A percentile compares a stretch with the other conserved stretches of the same genome.
Evolutionary conservation across 139 green algal species (phyloP).

Genomic region (Eudorina sp.): DNA sequence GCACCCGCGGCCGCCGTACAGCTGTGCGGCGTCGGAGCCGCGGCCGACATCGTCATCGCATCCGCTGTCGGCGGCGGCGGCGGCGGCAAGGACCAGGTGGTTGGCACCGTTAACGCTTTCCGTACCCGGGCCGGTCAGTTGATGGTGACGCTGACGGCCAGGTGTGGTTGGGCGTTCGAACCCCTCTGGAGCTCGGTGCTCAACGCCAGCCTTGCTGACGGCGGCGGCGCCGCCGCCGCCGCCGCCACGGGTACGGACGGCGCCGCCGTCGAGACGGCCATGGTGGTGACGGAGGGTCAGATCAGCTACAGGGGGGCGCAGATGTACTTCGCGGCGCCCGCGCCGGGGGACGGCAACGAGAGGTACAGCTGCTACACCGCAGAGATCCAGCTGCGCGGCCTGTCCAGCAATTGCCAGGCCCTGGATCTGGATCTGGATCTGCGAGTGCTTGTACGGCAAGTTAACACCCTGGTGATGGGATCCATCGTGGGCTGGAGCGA

Average conservation of each 20-base stretch:
- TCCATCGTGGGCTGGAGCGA: too few species aligned
- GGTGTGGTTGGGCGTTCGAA: constrained; percentile 26
- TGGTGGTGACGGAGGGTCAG: background rate
- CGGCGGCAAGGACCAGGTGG: background rate
- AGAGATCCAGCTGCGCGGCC: background rate
- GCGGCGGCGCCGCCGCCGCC: too few species aligned
- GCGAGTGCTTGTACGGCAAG: background rate
- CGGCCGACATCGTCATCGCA: background rate
- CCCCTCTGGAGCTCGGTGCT: background rate
- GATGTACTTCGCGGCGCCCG: background rate
- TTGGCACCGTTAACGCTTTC: constrained; percentile 14
- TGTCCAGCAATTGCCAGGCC: constrained; percentile 9
- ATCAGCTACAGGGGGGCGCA: background rate
- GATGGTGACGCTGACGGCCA: constrained; percentile 1
- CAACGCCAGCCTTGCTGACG: too few species aligned
- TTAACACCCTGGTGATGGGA: background rate
- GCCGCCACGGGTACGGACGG: too few species aligned
- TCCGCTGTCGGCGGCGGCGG: background rate
- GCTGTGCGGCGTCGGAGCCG: constrained; percentile 31
- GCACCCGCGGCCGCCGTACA: background rate
- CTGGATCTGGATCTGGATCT: background rate
- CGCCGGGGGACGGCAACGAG: background rate
- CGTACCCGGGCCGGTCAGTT: constrained; percentile 14
- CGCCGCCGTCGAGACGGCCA: too few species aligned
- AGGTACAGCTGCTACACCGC: constrained; percentile 33